Evolutionary conservation across 495 filamentous ascomycete species (phyloP), one percentile per base, ranked within the genome.

Genomic region (Chlorociboria aeruginascens): DNA sequence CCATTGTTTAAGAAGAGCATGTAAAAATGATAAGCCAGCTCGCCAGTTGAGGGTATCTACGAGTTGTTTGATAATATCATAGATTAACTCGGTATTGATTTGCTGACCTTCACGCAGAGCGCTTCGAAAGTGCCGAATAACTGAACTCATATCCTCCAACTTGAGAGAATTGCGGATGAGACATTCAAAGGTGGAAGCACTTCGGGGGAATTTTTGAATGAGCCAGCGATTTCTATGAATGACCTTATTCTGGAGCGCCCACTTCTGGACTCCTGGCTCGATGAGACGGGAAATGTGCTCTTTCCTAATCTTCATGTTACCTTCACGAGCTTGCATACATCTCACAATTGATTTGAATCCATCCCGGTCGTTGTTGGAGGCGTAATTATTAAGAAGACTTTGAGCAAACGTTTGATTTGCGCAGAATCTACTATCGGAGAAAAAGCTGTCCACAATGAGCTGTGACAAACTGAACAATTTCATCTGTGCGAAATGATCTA

Each of bases 371-470:
- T 58, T 52, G 8, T 55, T 68, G 35, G 54, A 55, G 7, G 66
- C 67, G 54, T 75, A 81, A 61, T 81, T 71, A 32, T 73, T 60
- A 6, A 86, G 61, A 7, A 81, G 53, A 32, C 69, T 69, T 6
- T 68, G 54, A n/a, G 68, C 58, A 8, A 78, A 81, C 17, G 66
- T 62, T 41, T 72, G 62, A 28, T 74, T 84, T 6, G 74, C 72
- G 30, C 64, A 66, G 11, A 77, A 60, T 11, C 66, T 61, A 32
- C 64, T 72, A 14, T 61, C 49, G n/a, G 58, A 38, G n/a, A 82
- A 52, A 31, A 67, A 72, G 1, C 72, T 72, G 13, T 66, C 51
- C n/a, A 78, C 64, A n/a, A 84, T 69, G 16, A 60, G 53, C 31
- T 75, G 60, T 7, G 76, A 69, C 8, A 86, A 62, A 17, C 66